Evolutionary conservation across 345 rosid species (phyloP), one percentile per base, ranked within the genome.

Genomic region (Theobroma cacao): DNA sequence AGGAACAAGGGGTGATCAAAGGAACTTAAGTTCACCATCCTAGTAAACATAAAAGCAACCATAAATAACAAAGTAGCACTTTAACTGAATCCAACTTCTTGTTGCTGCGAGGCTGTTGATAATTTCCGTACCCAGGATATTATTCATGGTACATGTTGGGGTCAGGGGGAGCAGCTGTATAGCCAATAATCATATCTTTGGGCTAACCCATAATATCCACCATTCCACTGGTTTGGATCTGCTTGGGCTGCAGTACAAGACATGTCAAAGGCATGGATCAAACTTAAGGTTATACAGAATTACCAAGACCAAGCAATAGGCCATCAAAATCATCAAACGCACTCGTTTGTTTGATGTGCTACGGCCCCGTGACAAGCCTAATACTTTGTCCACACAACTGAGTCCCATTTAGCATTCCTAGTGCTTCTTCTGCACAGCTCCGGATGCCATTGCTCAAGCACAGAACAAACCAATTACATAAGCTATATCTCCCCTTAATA

Each of bases 301-400:
- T 8, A 33, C 3, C 55, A n/a, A 15, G n/a, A 26, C n/a, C 8
- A 26, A 77, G 14, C 9, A 52, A 24, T 7, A 4, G 52, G 17
- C 3, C 33, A 58, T 24, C 12, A 18, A 70, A 62, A 14, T 5
- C 4, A 6, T 22, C 4, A 11, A 22, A 78, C 7, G 3, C 0
- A 91, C 98, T 92, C 91, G 98, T 78, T 93, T 95, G 89, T 85
- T 86, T 31, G 94, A 85, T 71, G 97, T 93, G 76, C 90, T 95
- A 15, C 98, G 98, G 52, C 98, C 98, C 98, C 98, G 93, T 31
- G 98, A 93, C n/a, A 64, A 95, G 98, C 60, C 98, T 86, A 18
- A 95, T 87, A 24, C 82, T 92, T 83, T 94, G 97, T 50, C 97
- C 98, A 0, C 94, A 90, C 85, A 95, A 72, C 71, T 69, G 89